Conservation (phyloP, 257 asterid genomes). For the Nicotiana attenuata region DNA sequence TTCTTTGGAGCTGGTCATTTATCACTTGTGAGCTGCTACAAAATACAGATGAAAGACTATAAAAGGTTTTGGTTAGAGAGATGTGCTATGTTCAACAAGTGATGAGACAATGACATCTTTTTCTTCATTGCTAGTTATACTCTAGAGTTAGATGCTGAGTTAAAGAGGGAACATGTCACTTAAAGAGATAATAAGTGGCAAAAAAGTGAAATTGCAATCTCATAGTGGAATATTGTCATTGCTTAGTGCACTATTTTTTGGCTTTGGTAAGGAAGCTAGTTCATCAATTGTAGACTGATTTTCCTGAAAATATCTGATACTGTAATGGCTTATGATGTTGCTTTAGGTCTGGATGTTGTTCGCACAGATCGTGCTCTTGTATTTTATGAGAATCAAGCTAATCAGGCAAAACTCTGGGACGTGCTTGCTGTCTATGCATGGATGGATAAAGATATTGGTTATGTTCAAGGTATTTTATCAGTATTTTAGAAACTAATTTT, state of each 20-base stretch:
- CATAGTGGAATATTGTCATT: neutral
- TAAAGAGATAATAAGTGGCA: neutral
- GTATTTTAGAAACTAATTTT: conserved; percentile 3
- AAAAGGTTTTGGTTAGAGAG: neutral
- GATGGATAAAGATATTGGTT: conserved; percentile 93
- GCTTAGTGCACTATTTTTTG: neutral
- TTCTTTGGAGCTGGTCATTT: neutral
- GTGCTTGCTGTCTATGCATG: conserved; percentile 85
- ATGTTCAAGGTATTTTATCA: conserved; percentile 77
- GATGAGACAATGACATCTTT: neutral
- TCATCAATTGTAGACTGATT: neutral
- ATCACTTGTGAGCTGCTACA: neutral
- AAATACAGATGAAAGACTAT: neutral
- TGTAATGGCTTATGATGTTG: neutral
- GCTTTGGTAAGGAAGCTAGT: neutral
- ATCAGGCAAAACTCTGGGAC: conserved; percentile 87
- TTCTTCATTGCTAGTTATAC: neutral
- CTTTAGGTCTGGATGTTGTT: conserved; percentile 78
- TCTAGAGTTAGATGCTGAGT: neutral
- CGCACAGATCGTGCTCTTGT: conserved; percentile 84
- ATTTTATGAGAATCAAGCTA: conserved; percentile 71
- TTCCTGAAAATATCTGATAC: neutral
- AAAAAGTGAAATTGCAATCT: neutral
- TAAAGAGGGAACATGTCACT: neutral
- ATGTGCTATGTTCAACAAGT: neutral